A percentile compares a stretch with the other conserved stretches of the same genome.
Conservation (phyloP, 345 rosid species). For the Brassica napus region Da-Ae NC_063436.1:21777001-21777500, state of each 20-base stretch:
- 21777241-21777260: constrained; percentile 15
- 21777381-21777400: constrained; percentile 5
- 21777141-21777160: constrained; percentile 49
- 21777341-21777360: constrained; percentile 8
- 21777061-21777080: neutral
- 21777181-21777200: constrained; percentile 51
- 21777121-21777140: constrained; percentile 52
- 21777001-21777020: constrained; percentile 2
- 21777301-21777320: neutral
- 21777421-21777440: constrained; percentile 8
- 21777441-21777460: constrained; percentile 12
- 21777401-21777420: neutral
- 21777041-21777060: neutral
- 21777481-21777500: constrained; percentile 6
- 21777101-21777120: constrained; percentile 27
- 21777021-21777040: constrained; percentile 3
- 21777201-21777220: constrained; percentile 36
- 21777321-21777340: neutral
- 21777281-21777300: constrained; percentile 1
- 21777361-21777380: neutral
- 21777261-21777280: neutral
- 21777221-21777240: constrained; percentile 15
- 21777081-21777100: neutral
- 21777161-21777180: constrained; percentile 36
- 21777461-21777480: constrained; percentile 7